phyloP scores from a whole-genome alignment of 176 grass and related monocot genomes.

The Melocanna baccifera region DNA sequence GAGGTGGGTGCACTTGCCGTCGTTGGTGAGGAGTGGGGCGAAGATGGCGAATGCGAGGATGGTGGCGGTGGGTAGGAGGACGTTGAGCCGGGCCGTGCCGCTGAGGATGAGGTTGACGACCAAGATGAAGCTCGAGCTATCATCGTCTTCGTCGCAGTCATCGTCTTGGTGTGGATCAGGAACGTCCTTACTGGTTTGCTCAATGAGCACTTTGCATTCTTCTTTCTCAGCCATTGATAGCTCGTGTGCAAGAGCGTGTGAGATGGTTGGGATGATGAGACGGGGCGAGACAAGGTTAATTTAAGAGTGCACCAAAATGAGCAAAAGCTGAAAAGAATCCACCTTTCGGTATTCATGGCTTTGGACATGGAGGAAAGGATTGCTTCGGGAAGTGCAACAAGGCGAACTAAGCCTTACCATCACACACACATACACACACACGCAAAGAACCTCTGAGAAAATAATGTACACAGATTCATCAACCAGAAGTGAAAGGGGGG shows the following conservation, averaged over 20 bases:
- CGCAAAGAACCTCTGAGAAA: conserved; percentile 18
- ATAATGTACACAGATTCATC: not conserved
- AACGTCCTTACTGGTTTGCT: conserved; percentile 10
- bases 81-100: conserved; percentile 80
- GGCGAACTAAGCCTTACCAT: not conserved
- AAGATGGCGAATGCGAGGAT: conserved; percentile 94
- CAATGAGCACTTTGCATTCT: conserved; percentile 64
- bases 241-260: not conserved
- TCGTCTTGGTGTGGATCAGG: not conserved
- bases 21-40: conserved; percentile 73
- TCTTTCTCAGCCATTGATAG: conserved; percentile 47
- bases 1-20: conserved; percentile 51
- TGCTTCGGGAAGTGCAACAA: conserved; percentile 23
- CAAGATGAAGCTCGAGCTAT: conserved; percentile 54
- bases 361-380: conserved; percentile 32
- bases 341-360: conserved; percentile 15
- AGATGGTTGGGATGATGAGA: not conserved
- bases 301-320: conserved; percentile 12
- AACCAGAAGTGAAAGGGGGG: not conserved
- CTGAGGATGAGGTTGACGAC: conserved; percentile 72
- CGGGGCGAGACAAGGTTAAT: not conserved
- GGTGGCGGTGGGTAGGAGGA: conserved; percentile 86
- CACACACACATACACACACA: not conserved
- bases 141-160: conserved; percentile 29
- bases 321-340: conserved; percentile 25